Base-by-base conservation (phyloP, 495 filamentous ascomycete species). In the Pseudevernia furfuracea region DNA sequence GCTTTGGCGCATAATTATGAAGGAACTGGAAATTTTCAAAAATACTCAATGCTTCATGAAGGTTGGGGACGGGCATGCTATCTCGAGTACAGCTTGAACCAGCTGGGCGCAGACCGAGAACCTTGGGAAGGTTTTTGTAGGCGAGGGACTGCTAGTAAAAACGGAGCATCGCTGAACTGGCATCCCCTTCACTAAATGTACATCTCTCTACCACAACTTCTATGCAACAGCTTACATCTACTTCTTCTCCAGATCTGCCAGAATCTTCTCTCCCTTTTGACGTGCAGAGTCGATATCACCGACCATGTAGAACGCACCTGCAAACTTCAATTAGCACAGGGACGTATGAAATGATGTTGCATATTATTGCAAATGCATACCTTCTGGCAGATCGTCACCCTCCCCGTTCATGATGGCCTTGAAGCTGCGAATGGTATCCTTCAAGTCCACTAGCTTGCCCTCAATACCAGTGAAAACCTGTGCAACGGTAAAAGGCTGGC, bases 391-490 rank as follows among this genome's bases (percentile, higher is more conserved):
- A 81, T 96, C 88, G 78, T 98, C 94, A 81, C 85, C 89, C 82
- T 96, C 92, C 74, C 94, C 95, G 75, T 81, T 84, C 78, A 98
- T 89, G 80, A 98, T 97, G 70, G 89, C 84, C 89, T 97, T 94
- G 90, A 98, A 98, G 65, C 88, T 92, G 74, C 81, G 73, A 71
- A 98, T 96, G 78, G 94, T 98, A 81, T 96, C 92, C 87, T 98
- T 97, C 66, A 98, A 81, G 79, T 96, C 91, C 72, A 98, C 94
- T 60, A 98, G 87, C 78, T 84, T 85, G 80, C 94, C 94, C 87
- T 97, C 89, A 80, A 97, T 97, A 90, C 93, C 88, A 79, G 92
- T 96, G 87, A 96, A 97, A 70, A 96, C 92, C 81, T 97, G 89
- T 73, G 93, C 93, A 73, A 97, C 94, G 65, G 94, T 92, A 88